These are phyloP conservation scores for Pneumocystis oryctolagi DNA, from an alignment of 1,139 yeast species.

Conservation along the genomic window DNA sequence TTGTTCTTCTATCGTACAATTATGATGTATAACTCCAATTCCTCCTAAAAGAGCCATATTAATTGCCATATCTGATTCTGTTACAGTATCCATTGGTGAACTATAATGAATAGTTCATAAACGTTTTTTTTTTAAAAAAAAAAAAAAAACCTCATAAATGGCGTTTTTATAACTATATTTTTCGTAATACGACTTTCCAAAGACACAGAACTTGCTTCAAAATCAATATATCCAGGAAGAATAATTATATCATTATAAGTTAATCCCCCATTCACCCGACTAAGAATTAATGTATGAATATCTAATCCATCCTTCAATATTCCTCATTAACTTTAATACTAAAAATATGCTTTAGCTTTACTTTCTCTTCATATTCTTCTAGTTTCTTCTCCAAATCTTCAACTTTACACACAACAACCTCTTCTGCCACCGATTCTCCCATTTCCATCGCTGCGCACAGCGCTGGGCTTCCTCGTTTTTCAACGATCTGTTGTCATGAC, in stretches of 20 bases:
- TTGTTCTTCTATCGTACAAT: slow-evolving; percentile 91
- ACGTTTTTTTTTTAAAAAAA: background rate
- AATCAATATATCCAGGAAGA: slow-evolving; percentile 62
- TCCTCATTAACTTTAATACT: background rate
- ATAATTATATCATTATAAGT: slow-evolving; percentile 93
- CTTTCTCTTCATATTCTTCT: background rate
- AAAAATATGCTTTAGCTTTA: background rate
- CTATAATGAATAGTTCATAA: slow-evolving; percentile 29
- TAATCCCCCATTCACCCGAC: slow-evolving; percentile 80
- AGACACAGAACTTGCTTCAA: slow-evolving; percentile 62
- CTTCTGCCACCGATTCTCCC: background rate
- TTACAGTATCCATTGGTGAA: slow-evolving; percentile 98
- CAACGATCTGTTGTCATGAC: background rate
- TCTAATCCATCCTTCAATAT: slow-evolving; percentile 56
- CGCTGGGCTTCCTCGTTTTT: background rate
- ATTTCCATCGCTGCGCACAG: background rate
- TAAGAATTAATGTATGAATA: slow-evolving; percentile 74
- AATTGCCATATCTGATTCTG: slow-evolving; percentile 95
- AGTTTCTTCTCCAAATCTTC: background rate
- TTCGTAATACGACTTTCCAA: slow-evolving; percentile 80
- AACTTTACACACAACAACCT: background rate
- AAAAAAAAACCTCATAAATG: slow-evolving; percentile 44
- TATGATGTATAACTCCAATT: slow-evolving; percentile 96
- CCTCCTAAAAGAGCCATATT: slow-evolving; percentile 98
- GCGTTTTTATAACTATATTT: slow-evolving; percentile 79